Evolutionary conservation across 169 alveolate species (phyloP).

Genomic region (Theileria sp.): DNA sequence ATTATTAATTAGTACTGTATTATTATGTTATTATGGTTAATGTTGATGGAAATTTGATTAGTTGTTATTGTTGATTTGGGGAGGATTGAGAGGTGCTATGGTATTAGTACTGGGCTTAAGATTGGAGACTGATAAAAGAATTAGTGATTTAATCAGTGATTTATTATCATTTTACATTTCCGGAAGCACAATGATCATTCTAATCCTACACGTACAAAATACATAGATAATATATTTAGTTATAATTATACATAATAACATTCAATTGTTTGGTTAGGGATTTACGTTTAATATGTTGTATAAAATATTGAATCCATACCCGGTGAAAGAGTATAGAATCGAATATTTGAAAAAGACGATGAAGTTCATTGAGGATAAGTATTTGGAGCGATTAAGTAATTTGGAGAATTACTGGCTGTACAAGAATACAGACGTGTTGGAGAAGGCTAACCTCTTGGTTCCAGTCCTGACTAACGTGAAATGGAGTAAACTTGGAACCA

Average conservation of each 20-base stretch:
- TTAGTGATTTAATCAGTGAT: constrained; percentile 74
- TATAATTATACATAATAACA: constrained; percentile 27
- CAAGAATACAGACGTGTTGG: constrained; percentile 77
- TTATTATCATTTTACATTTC: constrained; percentile 85
- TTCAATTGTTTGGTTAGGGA: constrained; percentile 75
- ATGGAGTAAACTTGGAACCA: constrained; percentile 73
- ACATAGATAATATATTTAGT: neutral
- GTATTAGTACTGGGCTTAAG: constrained; percentile 87
- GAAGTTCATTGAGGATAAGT: constrained; percentile 80
- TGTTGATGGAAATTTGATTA: neutral
- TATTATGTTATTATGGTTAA: neutral
- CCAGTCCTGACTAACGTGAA: constrained; percentile 74
- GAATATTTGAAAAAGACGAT: constrained; percentile 83
- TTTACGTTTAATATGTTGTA: constrained; percentile 84
- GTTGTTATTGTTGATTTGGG: constrained; percentile 83
- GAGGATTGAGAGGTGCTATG: constrained; percentile 91
- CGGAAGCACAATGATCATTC: constrained; percentile 87
- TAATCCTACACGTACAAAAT: neutral
- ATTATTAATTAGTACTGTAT: neutral
- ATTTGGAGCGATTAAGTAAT: constrained; percentile 64
- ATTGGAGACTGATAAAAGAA: constrained; percentile 81
- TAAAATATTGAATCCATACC: constrained; percentile 80
- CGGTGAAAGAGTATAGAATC: constrained; percentile 83
- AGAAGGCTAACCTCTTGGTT: constrained; percentile 70
- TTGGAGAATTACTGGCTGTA: constrained; percentile 81